Conservation (phyloP, 2,329 filamentous ascomycete genomes). For the Verruconis gallopava region DNA sequence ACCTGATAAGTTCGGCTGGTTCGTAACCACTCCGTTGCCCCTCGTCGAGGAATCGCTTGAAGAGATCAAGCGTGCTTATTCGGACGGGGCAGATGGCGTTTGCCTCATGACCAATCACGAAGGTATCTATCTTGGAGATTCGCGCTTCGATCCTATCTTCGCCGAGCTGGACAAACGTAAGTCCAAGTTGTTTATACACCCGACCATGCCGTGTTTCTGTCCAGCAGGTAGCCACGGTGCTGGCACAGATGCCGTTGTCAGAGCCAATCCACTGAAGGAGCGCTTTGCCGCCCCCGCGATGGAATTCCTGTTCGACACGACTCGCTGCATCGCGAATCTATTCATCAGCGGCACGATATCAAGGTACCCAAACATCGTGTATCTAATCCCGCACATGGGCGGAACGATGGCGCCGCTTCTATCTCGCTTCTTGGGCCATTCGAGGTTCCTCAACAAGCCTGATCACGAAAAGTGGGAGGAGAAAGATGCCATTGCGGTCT, state of each 20-base stretch:
- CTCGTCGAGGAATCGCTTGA: conserved; percentile 33
- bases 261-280: conserved; percentile 20
- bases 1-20: conserved; percentile 37
- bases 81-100: conserved; percentile 38
- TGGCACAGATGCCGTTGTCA: conserved; percentile 11
- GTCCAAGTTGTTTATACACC: conserved; percentile 42
- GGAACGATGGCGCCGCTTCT: conserved; percentile 33
- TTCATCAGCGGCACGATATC: conserved; percentile 35
- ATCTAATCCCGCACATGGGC: conserved; percentile 37
- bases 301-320: conserved; percentile 43
- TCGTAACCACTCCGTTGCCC: conserved; percentile 40
- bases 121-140: conserved; percentile 39
- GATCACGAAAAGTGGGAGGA: conserved; percentile 18
- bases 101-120: conserved; percentile 40
- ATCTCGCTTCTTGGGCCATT: conserved; percentile 30
- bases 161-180: conserved; percentile 33
- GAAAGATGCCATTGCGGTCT: conserved; percentile 20
- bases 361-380: conserved; percentile 32
- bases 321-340: conserved; percentile 35
- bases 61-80: conserved; percentile 34
- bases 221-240: conserved; percentile 11
- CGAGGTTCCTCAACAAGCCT: conserved; percentile 19
- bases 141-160: conserved; percentile 33
- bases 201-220: conserved; percentile 35
- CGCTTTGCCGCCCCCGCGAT: conserved; percentile 33